Base-by-base conservation (phyloP, 2,329 filamentous ascomycete genomes). In the Fusarium oxysporum region DNA sequence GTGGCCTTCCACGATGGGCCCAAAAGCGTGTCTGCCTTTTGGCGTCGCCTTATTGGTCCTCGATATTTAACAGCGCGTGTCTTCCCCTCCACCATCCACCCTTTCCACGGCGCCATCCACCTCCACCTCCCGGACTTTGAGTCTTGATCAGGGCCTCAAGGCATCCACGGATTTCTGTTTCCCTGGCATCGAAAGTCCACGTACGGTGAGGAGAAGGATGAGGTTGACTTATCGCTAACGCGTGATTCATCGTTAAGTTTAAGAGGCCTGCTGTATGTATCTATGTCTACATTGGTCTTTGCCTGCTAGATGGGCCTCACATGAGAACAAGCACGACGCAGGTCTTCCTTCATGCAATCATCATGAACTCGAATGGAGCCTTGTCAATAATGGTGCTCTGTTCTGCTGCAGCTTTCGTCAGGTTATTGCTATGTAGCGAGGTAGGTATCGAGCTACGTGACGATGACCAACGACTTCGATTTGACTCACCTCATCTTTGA, bases 11-110 rank as follows among this genome's bases (percentile, higher is more conserved):
- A 56, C 35, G 62, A 66, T 70, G 71, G 67, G 53, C 59, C 65
- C 55, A 68, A 59, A 67, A 69, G 74, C 71, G 74, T 75, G 74
- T 74, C 72, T 77, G 62, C 62, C 58, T 76, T 78, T 76, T 78
- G 73, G 61, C 71, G 64, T 61, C 43, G 44, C 44, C 44, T 57
- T 13, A 78, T 78, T 78, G 76, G 76, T 44, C 54, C 28, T 38
- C 35, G 16, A 47, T 25, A 44, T 58, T 61, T 54, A 58, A 63
- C 70, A 75, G 70, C 75, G 73, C 73, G 71, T 69, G 64, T 68
- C 51, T 58, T 48, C 41, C 45, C 37, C 65, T 54, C 65, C 58
- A 63, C 68, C 63, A 62, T 67, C 62, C 72, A 68, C 62, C 72
- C 60, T 60, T 64, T 51, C 44, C 54, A 72, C 40, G 56, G 56